A percentile compares a stretch with the other conserved stretches of the same genome.
Evolutionary conservation across 2,329 filamentous ascomycete genomes (phyloP).

Genomic region (Diaporthe sp.): DNA sequence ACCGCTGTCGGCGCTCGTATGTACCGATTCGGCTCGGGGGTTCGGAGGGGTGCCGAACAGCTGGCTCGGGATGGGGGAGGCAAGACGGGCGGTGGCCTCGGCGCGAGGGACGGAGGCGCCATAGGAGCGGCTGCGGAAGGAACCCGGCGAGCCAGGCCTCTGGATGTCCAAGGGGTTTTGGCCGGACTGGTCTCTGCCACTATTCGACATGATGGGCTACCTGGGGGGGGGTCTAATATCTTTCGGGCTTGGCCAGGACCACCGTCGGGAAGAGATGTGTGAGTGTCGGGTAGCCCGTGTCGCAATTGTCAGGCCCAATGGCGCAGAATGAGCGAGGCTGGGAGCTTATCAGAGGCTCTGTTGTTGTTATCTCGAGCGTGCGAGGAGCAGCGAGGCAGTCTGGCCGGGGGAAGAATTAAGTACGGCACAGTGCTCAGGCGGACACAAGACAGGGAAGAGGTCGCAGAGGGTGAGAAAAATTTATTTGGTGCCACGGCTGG

Average conservation of each 20-base stretch:
- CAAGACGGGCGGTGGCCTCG: slow-evolving; percentile 70
- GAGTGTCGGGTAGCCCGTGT: slow-evolving; percentile 8
- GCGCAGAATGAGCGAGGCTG: slow-evolving; percentile 21
- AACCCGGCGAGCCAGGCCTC: slow-evolving; percentile 59
- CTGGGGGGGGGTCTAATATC: background rate
- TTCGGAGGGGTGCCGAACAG: slow-evolving; percentile 45
- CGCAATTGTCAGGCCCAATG: slow-evolving; percentile 11
- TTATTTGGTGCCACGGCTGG: background rate
- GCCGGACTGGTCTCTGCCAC: slow-evolving; percentile 41
- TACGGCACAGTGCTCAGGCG: slow-evolving; percentile 19
- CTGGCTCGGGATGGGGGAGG: slow-evolving; percentile 65
- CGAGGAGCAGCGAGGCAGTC: background rate
- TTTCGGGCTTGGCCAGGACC: background rate
- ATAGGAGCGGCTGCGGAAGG: slow-evolving; percentile 56
- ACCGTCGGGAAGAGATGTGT: background rate
- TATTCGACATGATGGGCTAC: slow-evolving; percentile 40
- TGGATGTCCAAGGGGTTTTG: slow-evolving; percentile 49
- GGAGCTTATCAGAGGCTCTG: slow-evolving; percentile 25
- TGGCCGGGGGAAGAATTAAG: slow-evolving; percentile 8
- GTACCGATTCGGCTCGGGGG: slow-evolving; percentile 22
- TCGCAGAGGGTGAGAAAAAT: background rate
- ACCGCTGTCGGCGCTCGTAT: slow-evolving; percentile 53
- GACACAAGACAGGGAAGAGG: slow-evolving; percentile 1
- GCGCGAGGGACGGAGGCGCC: slow-evolving; percentile 67
- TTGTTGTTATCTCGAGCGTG: slow-evolving; percentile 8